A percentile compares a stretch with the other conserved stretches of the same genome.
These are phyloP conservation scores for Hortiboletus flavorubellus DNA, from an alignment of 768 basidiomycete species.

Conservation along the genomic window DNA sequence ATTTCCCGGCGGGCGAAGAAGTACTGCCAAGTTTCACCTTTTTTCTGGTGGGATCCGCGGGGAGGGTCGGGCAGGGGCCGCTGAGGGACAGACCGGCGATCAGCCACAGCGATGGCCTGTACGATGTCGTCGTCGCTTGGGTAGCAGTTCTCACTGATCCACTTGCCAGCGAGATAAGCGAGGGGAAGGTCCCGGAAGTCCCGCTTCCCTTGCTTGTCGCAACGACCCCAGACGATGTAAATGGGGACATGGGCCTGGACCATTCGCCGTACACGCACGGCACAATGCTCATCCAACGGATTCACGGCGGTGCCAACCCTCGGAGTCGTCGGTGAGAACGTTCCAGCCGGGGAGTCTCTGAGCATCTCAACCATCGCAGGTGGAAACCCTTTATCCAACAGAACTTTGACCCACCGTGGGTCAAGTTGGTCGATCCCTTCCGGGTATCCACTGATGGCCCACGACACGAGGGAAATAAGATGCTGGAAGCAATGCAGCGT, in stretches of 20 bases:
- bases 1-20: neutral
- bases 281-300: neutral
- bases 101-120: neutral
- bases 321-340: neutral
- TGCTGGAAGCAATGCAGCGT: neutral
- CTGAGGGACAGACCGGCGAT: neutral
- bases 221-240: neutral
- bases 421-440: neutral
- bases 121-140: neutral
- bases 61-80: neutral
- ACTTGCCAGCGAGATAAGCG: neutral
- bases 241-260: neutral
- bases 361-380: neutral
- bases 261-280: neutral
- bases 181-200: neutral
- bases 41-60: neutral
- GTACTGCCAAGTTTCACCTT: neutral
- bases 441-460: neutral
- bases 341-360: neutral
- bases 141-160: neutral
- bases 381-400: neutral
- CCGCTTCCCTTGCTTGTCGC: neutral
- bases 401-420: neutral
- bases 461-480: neutral
- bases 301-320: neutral